A percentile compares a stretch with the other conserved stretches of the same genome.
Conservation (phyloP, 2,329 filamentous ascomycete genomes). For the Magnaporthiopsis poae region DNA sequence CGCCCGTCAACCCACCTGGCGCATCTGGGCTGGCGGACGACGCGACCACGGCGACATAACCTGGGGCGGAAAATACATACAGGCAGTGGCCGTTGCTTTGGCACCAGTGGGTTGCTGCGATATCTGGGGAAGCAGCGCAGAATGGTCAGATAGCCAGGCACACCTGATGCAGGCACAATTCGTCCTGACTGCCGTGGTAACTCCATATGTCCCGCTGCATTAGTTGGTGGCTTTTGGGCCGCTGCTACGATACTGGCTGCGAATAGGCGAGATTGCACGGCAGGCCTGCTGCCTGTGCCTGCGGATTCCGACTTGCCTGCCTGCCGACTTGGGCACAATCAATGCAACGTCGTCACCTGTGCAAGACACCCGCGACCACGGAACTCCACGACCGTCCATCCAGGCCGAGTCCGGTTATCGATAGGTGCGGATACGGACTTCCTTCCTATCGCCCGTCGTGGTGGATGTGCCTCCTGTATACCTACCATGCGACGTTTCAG, state of each 20-base stretch:
- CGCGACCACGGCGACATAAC: too few relatives aligned
- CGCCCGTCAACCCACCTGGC: neutral
- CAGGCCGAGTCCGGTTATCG: neutral
- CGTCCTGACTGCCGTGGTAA: neutral
- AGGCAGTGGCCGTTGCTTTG: neutral
- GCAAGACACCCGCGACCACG: neutral
- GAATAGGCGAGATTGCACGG: neutral
- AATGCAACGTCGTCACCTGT: neutral
- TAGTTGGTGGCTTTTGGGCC: neutral
- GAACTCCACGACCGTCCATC: too few relatives aligned
- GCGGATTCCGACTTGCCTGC: neutral
- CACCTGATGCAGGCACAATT: neutral
- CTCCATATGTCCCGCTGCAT: neutral
- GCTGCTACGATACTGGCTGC: neutral
- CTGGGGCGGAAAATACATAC: neutral
- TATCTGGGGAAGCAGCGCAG: neutral
- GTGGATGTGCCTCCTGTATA: too few relatives aligned
- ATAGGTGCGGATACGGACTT: neutral
- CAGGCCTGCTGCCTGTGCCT: neutral
- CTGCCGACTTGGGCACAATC: neutral
- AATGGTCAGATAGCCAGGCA: neutral
- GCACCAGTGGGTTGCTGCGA: neutral
- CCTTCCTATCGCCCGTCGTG: too few relatives aligned
- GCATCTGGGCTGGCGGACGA: neutral
- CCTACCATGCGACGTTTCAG: too few relatives aligned